phyloP scores from a whole-genome alignment of 106 monocot species.

The Alisma plantagoaquatica region DNA sequence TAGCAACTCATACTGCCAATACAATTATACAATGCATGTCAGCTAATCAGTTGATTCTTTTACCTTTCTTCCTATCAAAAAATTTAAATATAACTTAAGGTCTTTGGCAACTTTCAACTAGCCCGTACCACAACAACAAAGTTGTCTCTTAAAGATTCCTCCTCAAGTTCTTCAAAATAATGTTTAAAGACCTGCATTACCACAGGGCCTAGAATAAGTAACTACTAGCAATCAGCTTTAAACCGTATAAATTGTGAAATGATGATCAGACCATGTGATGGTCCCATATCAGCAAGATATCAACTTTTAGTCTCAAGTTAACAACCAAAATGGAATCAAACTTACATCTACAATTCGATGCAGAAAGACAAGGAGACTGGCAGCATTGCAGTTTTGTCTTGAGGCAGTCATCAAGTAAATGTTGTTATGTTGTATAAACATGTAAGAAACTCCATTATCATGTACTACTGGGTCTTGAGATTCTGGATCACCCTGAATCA shows the following conservation, averaged over 20 bases:
- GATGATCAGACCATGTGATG: too few species aligned
- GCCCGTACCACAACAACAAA: conserved; percentile 87
- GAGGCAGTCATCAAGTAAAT: conserved; percentile 82
- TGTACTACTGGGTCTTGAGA: conserved; percentile 67
- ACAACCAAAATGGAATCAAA: too few species aligned
- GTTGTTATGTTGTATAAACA: conserved; percentile 95
- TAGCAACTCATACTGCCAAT: conserved; percentile 92
- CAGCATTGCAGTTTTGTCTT: conserved; percentile 85
- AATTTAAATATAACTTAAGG: too few species aligned
- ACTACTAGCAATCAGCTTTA: too few species aligned
- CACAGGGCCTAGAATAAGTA: too few species aligned
- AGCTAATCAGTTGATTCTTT: too few species aligned
- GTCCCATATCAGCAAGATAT: too few species aligned
- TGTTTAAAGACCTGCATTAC: conserved; percentile 94
- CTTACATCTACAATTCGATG: conserved; percentile 78
- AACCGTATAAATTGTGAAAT: too few species aligned
- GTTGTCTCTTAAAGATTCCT: conserved; percentile 96
- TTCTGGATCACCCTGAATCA: conserved; percentile 77
- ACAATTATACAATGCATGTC: too few species aligned
- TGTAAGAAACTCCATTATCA: conserved; percentile 84
- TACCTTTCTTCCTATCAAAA: too few species aligned
- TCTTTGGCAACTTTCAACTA: too few species aligned
- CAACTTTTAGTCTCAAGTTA: too few species aligned
- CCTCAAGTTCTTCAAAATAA: conserved; percentile 93
- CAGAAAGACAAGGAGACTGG: conserved; percentile 86